Conservation (phyloP, 2,329 filamentous ascomycete genomes). For the Scedosporium boydii region DNA sequence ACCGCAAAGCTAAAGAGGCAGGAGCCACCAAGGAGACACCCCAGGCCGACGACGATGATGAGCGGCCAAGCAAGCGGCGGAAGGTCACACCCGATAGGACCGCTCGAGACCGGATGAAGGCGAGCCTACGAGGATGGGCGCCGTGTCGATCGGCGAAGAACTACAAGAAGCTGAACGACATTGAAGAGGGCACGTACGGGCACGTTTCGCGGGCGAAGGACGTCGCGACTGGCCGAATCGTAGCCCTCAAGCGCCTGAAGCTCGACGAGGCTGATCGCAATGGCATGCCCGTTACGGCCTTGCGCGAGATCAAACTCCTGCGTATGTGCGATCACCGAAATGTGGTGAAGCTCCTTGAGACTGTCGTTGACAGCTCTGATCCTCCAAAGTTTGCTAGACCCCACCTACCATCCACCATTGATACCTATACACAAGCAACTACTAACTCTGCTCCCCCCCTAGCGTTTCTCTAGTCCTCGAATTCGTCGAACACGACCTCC, state of each 20-base stretch:
- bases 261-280: slow-evolving; percentile 64
- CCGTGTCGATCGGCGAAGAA: slow-evolving; percentile 69
- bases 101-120: slow-evolving; percentile 48
- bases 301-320: slow-evolving; percentile 89
- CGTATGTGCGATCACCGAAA: slow-evolving; percentile 72
- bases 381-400: slow-evolving; percentile 17
- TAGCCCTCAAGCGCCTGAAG: slow-evolving; percentile 91
- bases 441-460: slow-evolving; percentile 17
- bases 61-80: slow-evolving; percentile 52
- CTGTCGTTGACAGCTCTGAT: slow-evolving; percentile 57
- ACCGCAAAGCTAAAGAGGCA: slow-evolving; percentile 19
- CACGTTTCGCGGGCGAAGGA: slow-evolving; percentile 82
- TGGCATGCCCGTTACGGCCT: slow-evolving; percentile 81
- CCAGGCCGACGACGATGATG: slow-evolving; percentile 21
- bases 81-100: slow-evolving; percentile 40
- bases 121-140: slow-evolving; percentile 59
- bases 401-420: not conserved
- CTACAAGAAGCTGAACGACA: slow-evolving; percentile 90
- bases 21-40: slow-evolving; percentile 14
- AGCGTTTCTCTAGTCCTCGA: slow-evolving; percentile 93
- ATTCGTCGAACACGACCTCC: slow-evolving; percentile 94
- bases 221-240: slow-evolving; percentile 62
- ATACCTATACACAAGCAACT: not conserved
- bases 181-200: slow-evolving; percentile 95
- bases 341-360: slow-evolving; percentile 71